These are phyloP conservation scores for Calonectria pseudoreteaudii DNA, from an alignment of 2,329 filamentous ascomycete species.

Conservation along the genomic window DNA sequence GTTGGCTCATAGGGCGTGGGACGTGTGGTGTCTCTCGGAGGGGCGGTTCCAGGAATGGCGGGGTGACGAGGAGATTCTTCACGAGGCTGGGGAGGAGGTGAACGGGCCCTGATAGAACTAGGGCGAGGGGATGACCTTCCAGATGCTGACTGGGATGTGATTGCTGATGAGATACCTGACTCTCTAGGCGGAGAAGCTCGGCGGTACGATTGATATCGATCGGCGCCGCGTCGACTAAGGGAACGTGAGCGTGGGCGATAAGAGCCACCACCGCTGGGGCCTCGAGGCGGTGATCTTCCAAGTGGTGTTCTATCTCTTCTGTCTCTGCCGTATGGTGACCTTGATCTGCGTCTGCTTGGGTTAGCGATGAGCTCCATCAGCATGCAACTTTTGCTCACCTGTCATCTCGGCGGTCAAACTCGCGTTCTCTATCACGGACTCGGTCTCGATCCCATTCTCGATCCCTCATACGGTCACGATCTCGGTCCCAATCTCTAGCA, in stretches of 20 bases:
- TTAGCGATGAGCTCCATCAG: slow-evolving; percentile 28
- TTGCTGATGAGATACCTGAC: slow-evolving; percentile 61
- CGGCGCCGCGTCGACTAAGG: slow-evolving; percentile 60
- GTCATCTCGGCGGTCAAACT: slow-evolving; percentile 57
- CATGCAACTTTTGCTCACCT: slow-evolving; percentile 43
- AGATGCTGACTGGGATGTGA: slow-evolving; percentile 63
- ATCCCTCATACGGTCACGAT: slow-evolving; percentile 46
- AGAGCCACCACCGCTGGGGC: slow-evolving; percentile 50
- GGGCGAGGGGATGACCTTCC: slow-evolving; percentile 66
- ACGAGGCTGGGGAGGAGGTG: slow-evolving; percentile 58
- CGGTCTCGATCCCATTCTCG: slow-evolving; percentile 46
- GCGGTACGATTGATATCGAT: slow-evolving; percentile 57
- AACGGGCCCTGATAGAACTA: slow-evolving; percentile 59
- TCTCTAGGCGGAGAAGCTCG: slow-evolving; percentile 63
- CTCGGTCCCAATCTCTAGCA: slow-evolving; percentile 51
- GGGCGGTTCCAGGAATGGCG: slow-evolving; percentile 35
- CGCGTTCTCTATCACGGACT: slow-evolving; percentile 48
- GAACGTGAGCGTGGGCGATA: slow-evolving; percentile 68
- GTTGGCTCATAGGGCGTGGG: slow-evolving; percentile 44
- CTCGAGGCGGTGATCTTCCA: slow-evolving; percentile 43
- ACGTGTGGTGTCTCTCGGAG: slow-evolving; percentile 44
- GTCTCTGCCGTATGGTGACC: slow-evolving; percentile 65
- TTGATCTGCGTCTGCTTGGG: slow-evolving; percentile 61
- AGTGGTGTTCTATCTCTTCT: slow-evolving; percentile 51
- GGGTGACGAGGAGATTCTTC: slow-evolving; percentile 51